Percentiles rank a stretch among this genome's conserved stretches.
phyloP scores from a whole-genome alignment of 192 early-diverging fungal species.

The Coemansia sp. region DNA sequence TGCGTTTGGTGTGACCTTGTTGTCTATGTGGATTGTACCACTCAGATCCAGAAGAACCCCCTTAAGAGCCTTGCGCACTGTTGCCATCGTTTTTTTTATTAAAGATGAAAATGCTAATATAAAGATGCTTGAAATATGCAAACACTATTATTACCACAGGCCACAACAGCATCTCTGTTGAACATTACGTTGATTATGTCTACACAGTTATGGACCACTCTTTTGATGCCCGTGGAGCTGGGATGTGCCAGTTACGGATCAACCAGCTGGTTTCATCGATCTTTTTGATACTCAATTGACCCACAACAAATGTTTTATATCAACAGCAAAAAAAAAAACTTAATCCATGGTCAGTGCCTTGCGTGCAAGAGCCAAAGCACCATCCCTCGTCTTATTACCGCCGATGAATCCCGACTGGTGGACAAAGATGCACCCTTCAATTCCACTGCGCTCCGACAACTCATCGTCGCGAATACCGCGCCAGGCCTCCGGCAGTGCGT shows the following conservation, averaged over 20 bases:
- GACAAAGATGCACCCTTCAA: slow-evolving; percentile 83
- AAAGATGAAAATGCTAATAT: neutral
- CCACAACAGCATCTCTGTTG: too few species aligned
- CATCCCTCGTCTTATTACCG: slow-evolving; percentile 76
- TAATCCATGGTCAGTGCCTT: slow-evolving; percentile 51
- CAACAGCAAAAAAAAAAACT: neutral
- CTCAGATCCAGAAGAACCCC: slow-evolving; percentile 77
- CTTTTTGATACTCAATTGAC: too few species aligned
- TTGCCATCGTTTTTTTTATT: neutral
- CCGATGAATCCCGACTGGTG: slow-evolving; percentile 88
- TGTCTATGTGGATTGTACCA: slow-evolving; percentile 78
- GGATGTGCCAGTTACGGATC: too few species aligned
- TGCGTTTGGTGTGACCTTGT: slow-evolving; percentile 63
- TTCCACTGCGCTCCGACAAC: slow-evolving; percentile 71
- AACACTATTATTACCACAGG: neutral
- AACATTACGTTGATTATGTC: too few species aligned
- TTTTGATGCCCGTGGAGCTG: too few species aligned
- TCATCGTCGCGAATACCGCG: slow-evolving; percentile 82
- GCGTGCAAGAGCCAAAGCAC: slow-evolving; percentile 62
- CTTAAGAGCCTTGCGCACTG: slow-evolving; percentile 14
- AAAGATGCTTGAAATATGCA: neutral
- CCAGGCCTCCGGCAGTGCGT: slow-evolving; percentile 76
- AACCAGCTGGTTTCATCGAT: too few species aligned
- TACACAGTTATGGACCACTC: too few species aligned
- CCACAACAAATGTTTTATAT: too few species aligned